These are phyloP conservation scores for Acanthamoeba triangularis DNA, from an alignment of 208 protist genomes.

Conservation along the genomic window DNA sequence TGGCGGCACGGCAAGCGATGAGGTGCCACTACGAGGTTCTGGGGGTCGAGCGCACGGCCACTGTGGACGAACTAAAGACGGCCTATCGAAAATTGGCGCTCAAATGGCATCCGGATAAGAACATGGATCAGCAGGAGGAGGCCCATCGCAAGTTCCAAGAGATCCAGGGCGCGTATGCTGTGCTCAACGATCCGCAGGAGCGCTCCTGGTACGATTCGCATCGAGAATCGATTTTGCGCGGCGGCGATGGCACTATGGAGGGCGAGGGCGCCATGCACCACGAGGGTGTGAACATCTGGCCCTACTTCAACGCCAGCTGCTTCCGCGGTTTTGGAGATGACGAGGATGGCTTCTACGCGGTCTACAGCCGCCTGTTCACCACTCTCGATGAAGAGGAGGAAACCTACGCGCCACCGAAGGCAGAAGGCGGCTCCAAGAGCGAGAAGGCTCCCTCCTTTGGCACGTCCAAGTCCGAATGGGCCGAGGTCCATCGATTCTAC, in stretches of 20 bases:
- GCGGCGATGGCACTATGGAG: slow-evolving; percentile 49
- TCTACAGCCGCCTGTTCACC: slow-evolving; percentile 85
- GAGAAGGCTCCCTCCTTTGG: slow-evolving; percentile 79
- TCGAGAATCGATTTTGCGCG: slow-evolving; percentile 87
- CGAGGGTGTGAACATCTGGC: slow-evolving; percentile 85
- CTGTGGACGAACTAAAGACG: slow-evolving; percentile 90
- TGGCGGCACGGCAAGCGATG: slow-evolving; percentile 3
- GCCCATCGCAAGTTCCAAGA: slow-evolving; percentile 85
- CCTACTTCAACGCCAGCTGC: slow-evolving; percentile 81
- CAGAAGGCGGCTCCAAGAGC: background rate
- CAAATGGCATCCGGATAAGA: slow-evolving; percentile 90
- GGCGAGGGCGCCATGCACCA: slow-evolving; percentile 68
- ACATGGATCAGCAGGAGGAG: slow-evolving; percentile 78
- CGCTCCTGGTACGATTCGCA: slow-evolving; percentile 89
- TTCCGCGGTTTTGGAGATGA: slow-evolving; percentile 80
- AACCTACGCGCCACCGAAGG: background rate
- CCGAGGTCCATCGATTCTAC: slow-evolving; percentile 83
- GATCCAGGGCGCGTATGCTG: slow-evolving; percentile 85
- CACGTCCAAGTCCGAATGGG: background rate
- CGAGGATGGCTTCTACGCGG: slow-evolving; percentile 84
- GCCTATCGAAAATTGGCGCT: slow-evolving; percentile 90
- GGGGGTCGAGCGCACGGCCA: slow-evolving; percentile 83
- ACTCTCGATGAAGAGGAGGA: slow-evolving; percentile 84
- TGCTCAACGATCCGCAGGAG: slow-evolving; percentile 88
- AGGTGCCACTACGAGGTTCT: slow-evolving; percentile 89